Percentiles rank a stretch among this genome's conserved stretches.
These are phyloP conservation scores for Aspergillus melleus DNA, from an alignment of 2,329 filamentous ascomycete genomes.

Conservation along the genomic window DNA sequence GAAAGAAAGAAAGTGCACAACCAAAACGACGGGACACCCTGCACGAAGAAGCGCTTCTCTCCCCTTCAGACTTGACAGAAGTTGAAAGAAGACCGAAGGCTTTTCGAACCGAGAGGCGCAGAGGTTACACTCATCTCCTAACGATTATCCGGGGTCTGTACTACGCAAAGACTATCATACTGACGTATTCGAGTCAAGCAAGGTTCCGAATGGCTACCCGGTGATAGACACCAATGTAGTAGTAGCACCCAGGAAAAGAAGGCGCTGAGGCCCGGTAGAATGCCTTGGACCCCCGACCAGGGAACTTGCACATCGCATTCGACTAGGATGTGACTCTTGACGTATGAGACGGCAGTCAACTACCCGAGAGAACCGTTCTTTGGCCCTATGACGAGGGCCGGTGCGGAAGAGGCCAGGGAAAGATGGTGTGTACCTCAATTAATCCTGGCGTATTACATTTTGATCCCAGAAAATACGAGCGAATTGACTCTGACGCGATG, in stretches of 20 bases:
- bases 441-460: not conserved
- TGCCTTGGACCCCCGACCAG: not conserved
- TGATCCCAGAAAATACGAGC: not conserved
- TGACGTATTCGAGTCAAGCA: slow-evolving; percentile 33
- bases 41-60: slow-evolving; percentile 3
- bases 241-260: not conserved
- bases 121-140: slow-evolving; percentile 2
- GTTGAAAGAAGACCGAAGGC: not conserved
- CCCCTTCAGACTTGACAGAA: not conserved
- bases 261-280: not conserved
- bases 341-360: slow-evolving; percentile 19
- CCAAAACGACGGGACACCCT: slow-evolving; percentile 6
- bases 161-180: slow-evolving; percentile 27
- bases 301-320: not conserved
- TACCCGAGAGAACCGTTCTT: slow-evolving; percentile 11
- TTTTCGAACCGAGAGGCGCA: slow-evolving; percentile 3
- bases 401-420: slow-evolving; percentile 3
- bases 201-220: slow-evolving; percentile 13
- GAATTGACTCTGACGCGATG: slow-evolving; percentile 15
- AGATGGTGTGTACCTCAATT: slow-evolving; percentile 5
- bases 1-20: slow-evolving; percentile 4
- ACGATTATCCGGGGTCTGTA: not conserved
- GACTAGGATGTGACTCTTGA: slow-evolving; percentile 16
- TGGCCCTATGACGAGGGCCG: slow-evolving; percentile 6
- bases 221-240: slow-evolving; percentile 1